Base-by-base conservation (phyloP, 1,284 basidiomycete genomes). In the Mycena citricolor region DNA sequence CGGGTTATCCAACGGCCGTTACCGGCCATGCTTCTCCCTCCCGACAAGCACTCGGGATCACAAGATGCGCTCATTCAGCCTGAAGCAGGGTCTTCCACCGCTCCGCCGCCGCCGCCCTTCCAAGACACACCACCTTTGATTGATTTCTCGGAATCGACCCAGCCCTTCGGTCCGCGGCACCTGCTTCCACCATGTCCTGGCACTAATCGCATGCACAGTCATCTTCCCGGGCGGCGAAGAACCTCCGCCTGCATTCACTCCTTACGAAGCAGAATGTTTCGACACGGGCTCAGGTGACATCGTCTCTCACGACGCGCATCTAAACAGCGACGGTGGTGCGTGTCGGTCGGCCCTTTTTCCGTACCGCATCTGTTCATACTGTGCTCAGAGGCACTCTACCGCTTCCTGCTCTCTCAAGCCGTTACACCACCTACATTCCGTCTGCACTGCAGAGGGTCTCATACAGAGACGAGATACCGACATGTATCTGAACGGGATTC, bases 301-400 rank as follows among this genome's bases (percentile, higher is more conserved):
- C 42, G 65, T 86, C 46, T 84, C 83, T 16, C 86, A 87, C 61
- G 84, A 88, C 57, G 66, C 62, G 11, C 85, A 87, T 59, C 63
- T 88, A 43, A 88, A 87, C 54, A 66, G 76, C 38, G 86, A 93
- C 52, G 84, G 83, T 75, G 50, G 39, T 63, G 65, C 55, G 7
- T 13, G 24, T 23, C 47, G 21, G 22, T 21, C 29, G 38, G 17
- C 23, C 28, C 20, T 21, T 33, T 35, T 35, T 22, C 36, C 23
- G 31, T 24, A 32, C 39, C 28, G 11, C 16, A 31, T 37, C 23
- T 8, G 24, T 34, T 14, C 29, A 39, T 21, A 25, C 17, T 21
- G 28, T 28, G 19, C 21, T 81, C 83, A 37, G 84, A 87, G 61
- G 84, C 84, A 0, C 68, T 87, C 7, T 86, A 85, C 58, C 77